Evolutionary conservation across 352 stramenopile species (phyloP), one percentile per base, ranked within the genome.

Genomic region (Phytophthora cactorum): DNA sequence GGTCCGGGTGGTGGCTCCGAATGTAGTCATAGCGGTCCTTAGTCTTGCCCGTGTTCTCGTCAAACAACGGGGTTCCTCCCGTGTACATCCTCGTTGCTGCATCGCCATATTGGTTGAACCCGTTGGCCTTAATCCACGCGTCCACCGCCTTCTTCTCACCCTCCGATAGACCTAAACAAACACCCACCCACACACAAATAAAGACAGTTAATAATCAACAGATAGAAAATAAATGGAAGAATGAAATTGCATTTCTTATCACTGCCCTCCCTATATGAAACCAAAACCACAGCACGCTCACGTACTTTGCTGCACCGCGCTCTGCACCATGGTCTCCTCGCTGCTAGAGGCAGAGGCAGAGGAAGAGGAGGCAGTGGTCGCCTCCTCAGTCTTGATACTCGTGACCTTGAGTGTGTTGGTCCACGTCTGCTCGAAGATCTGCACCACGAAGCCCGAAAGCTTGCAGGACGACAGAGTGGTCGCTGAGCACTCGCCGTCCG

Each of bases 61-160:
- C 63, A 57, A 93, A 94, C 15, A 96, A 66, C 55, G 88, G 88
- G n/a, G 86, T 93, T 32, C 88, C 88, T 5, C 86, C 88, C 2
- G 74, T 77, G 72, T 96, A 96, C 44, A 77, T 75, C 15, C 53
- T 91, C 44, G 73, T 78, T 7, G 70, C 70, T 32, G 59, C 32
- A 45, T 94, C 86, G 1, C 86, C 86, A 60, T 75, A 94, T 56
- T 88, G 52, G 59, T 94, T 94, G 15, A 79, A 68, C 14, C 74
- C 60, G 28, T 88, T 81, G 11, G 57, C 60, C 59, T 78, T 62
- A 60, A 94, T 85, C 86, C 86, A 94, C 29, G 29, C 50, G 39
- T 90, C 74, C 47, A 93, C 79, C 14, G 56, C 41, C 31, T 66
- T 52, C 66, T 88, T 89, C 64, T 93, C 79, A 55, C 81, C 59